Evolutionary conservation across 495 filamentous ascomycete species (phyloP), one percentile per base, ranked within the genome.

Genomic region (Elasticomyces elasticus): DNA sequence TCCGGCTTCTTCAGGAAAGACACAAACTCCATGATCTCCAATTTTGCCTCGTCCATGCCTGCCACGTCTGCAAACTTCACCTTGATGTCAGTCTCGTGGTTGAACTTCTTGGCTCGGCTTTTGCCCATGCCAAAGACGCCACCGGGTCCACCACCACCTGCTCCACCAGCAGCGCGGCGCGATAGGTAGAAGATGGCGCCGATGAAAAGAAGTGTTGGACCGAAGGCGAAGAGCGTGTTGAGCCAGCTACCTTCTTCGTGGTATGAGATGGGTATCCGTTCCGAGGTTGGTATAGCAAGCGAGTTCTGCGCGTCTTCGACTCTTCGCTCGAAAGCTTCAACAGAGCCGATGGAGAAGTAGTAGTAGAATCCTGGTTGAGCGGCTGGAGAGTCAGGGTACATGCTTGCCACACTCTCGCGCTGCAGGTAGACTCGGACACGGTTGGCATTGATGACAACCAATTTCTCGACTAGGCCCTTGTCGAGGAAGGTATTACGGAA

Each of bases 1-100:
- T 87, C 86, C 0, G 92, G 89, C 61, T 85, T 83, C 70, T 94
- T 87, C 54, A 98, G 73, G 77, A 98, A 98, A 65, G 83, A 87
- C 59, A 98, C 92, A 52, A 98, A 98, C 69, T 98, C 92, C 91
- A 97, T 97, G 61, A 98, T 98, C 69, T 98, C 92, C 33, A 79
- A 72, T 78, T 98, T 98, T 27, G 92, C 92, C 71, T 98, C 92
- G 67, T 98, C 92, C 89, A 96, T 92, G 63, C 92, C 92, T 22
- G 92, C 92, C 38, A 98, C 92, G 68, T 98, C 92, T 49, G 89
- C 77, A 68, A 98, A 98, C 69, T 94, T 95, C 68, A 89, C 87
- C 71, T 91, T 95, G 73, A 98, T 78, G 58, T 94, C 86, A 2
- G 87, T 84, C 72, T 97, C 94, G 53, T 96, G 90, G 67, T 95